Evolutionary conservation across 1,284 basidiomycete genomes (phyloP), one percentile per base, ranked within the genome.

Genomic region (Porphyrellus sp.): DNA sequence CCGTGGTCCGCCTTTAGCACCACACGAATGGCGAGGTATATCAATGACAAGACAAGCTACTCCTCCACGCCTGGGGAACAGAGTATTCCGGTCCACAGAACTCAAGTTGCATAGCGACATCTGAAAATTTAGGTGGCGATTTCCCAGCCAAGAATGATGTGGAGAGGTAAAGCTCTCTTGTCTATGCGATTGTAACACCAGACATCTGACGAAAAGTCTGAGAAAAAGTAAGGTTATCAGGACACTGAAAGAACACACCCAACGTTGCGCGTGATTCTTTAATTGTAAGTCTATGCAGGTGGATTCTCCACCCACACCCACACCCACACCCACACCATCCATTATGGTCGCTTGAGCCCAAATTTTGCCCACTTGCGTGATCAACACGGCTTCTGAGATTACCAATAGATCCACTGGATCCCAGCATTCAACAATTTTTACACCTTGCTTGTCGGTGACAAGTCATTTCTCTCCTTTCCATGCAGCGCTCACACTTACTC

Each of bases 211-310:
- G 39, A 43, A 20, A 42, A 9, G 28, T 38, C 44, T 54, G 5
- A 48, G 49, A 52, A n/a, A 39, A 38, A 30, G 33, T n/a, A 28
- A 18, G 39, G 52, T 11, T n/a, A 21, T 18, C 20, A 35, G 35
- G 52, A 52, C 20, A 43, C 8, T 20, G 25, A 48, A 33, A 33
- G 18, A 21, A 55, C 69, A 20, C 34, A 87, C 88, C 82, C 85
- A 89, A 72, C 85, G 86, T 44, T 71, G 70, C 0, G 87, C 86
- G 63, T 89, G 85, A 60, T 91, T 91, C 73, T 83, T 89, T 40
- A 90, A 83, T 55, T 85, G 81, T 45, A 91, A 68, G 59, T 89
- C 84, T 35, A 91, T 73, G 61, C 84, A 86, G 13, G 79, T 82
- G 55, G 78, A 79, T 61, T 83, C 80, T 5, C 88, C 88, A 18